Percentiles rank a stretch among this genome's conserved stretches.
phyloP scores from a whole-genome alignment of 208 protist genomes.

The Trypanosoma theileri region DNA sequence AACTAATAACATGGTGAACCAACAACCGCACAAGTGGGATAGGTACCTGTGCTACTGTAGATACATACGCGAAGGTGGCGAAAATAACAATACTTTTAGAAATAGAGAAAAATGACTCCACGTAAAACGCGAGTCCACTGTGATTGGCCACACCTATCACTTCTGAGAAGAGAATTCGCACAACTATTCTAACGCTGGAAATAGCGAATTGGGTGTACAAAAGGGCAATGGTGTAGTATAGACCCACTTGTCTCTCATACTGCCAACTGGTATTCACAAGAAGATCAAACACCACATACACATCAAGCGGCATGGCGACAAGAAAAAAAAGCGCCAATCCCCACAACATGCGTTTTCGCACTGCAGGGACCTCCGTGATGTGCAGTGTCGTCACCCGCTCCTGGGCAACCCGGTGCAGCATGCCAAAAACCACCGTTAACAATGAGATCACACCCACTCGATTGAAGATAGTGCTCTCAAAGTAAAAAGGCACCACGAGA shows the following conservation, averaged over 20 bases:
- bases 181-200: constrained; percentile 8
- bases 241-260: background rate
- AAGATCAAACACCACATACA: constrained; percentile 28
- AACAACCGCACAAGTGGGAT: constrained; percentile 57
- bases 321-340: constrained; percentile 21
- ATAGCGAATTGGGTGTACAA: constrained; percentile 27
- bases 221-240: constrained; percentile 18
- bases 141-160: constrained; percentile 38
- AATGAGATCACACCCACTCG: constrained; percentile 32
- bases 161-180: constrained; percentile 30
- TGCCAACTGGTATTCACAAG: background rate
- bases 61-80: constrained; percentile 51
- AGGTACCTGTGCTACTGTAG: constrained; percentile 36
- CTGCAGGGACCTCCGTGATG: constrained; percentile 10
- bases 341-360: constrained; percentile 20
- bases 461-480: constrained; percentile 35
- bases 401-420: constrained; percentile 63
- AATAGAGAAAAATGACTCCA: constrained; percentile 25
- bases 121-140: constrained; percentile 43
- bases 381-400: constrained; percentile 49
- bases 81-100: constrained; percentile 43
- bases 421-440: constrained; percentile 41
- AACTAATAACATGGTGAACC: constrained; percentile 31
- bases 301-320: constrained; percentile 20
- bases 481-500: constrained; percentile 42